Conservation (phyloP, 768 basidiomycete genomes). For the Lactarius pseudohatsudake region DNA sequence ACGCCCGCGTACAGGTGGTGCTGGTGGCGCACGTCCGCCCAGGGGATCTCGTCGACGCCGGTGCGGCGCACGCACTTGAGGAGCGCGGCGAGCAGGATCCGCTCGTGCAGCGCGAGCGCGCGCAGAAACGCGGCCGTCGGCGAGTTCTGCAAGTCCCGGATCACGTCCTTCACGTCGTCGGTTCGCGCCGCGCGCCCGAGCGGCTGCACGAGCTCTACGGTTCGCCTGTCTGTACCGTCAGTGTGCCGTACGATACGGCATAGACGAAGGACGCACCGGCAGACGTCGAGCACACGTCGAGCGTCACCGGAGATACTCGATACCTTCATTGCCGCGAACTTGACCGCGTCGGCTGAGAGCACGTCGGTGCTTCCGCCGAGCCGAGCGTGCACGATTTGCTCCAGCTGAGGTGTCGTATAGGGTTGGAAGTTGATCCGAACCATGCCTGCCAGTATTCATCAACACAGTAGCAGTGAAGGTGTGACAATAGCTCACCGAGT, state of each 20-base stretch:
- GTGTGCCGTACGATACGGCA: background rate
- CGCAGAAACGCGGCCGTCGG: constrained; percentile 82
- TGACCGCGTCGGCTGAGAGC: constrained; percentile 70
- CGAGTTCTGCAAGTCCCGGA: constrained; percentile 85
- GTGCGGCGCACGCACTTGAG: constrained; percentile 79
- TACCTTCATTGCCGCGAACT: constrained; percentile 79
- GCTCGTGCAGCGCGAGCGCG: constrained; percentile 84
- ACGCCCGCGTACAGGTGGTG: constrained; percentile 68
- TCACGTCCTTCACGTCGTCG: constrained; percentile 74
- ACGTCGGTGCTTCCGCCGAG: constrained; percentile 56
- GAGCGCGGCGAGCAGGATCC: constrained; percentile 81
- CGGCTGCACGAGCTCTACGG: constrained; percentile 73
- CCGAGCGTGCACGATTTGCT: constrained; percentile 84
- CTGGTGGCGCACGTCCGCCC: constrained; percentile 79
- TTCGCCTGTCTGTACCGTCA: constrained; percentile 49
- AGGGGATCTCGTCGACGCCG: constrained; percentile 85
- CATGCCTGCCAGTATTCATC: constrained; percentile 52
- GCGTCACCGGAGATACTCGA: constrained; percentile 91
- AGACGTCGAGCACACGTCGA: constrained; percentile 88
- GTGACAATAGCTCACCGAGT: constrained; percentile 55
- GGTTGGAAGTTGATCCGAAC: constrained; percentile 90
- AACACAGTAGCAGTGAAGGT: background rate
- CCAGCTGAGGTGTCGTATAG: constrained; percentile 75
- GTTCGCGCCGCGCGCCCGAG: constrained; percentile 54
- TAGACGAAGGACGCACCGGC: constrained; percentile 52